Evolutionary conservation across 176 grass and related monocot genomes (phyloP), one percentile per base, ranked within the genome.

Genomic region (Melocanna baccifera): DNA sequence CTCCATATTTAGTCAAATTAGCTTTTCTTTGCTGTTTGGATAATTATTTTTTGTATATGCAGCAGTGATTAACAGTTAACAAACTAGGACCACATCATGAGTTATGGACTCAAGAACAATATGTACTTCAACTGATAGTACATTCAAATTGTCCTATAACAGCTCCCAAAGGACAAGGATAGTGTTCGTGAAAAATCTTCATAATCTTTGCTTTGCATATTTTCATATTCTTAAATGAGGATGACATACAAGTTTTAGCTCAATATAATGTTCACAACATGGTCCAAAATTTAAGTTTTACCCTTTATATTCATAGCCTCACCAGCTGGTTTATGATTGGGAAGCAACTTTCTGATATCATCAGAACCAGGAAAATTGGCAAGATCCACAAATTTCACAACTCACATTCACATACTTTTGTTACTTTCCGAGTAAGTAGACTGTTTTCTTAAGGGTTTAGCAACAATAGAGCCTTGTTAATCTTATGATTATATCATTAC

Each of bases 311-410:
- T 68, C 12, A 61, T 76, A 14, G 43, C 67, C 46, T 62, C 13
- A 46, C 8, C 41, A 62, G 14, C 20, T 19, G 57, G 11, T 73
- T 64, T 19, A 56, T 76, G 8, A 62, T 69, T 69, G 40, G 66
- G 37, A 50, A 43, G 26, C 37, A 67, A 75, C 20, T 36, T 36
- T 82, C 48, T 30, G 12, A 20, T 34, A 78, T 67, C 5, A 75
- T 39, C 58, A 73, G 28, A 86, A 69, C 47, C 56, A 66, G 34
- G 37, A 82, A 67, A 82, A 66, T 37, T 82, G 30, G 22, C 22
- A 32, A 51, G 28, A 50, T 48, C 36, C 30, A 64, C 4, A 15
- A 69, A 37, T 23, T 81, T 76, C n/a, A 62, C 29, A 30, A 69
- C 25, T 71, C 20, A 30, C 12, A 67, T 55, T 34, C 43, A 34